Evolutionary conservation across 1,284 basidiomycete genomes (phyloP).

Genomic region (Vanrija pseudolonga): DNA sequence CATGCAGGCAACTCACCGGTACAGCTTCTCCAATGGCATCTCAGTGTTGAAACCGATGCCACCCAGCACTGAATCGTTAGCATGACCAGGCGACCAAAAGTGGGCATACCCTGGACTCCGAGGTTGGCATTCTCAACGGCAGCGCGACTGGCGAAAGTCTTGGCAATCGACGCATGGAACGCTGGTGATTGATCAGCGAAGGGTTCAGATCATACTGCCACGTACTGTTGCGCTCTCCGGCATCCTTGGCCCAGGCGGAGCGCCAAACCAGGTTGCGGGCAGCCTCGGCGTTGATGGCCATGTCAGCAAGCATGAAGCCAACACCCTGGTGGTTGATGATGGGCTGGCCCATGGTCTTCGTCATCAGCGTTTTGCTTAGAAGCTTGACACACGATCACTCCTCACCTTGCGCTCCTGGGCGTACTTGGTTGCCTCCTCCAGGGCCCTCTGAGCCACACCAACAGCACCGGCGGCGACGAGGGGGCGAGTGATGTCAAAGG

Average conservation of each 20-base stretch:
- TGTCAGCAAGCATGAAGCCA: slow-evolving; percentile 57
- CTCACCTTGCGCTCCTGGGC: slow-evolving; percentile 53
- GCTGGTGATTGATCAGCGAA: slow-evolving; percentile 27
- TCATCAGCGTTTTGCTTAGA: background rate
- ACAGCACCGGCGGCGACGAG: slow-evolving; percentile 56
- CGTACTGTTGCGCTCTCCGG: slow-evolving; percentile 52
- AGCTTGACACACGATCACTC: background rate
- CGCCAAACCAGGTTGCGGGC: slow-evolving; percentile 54
- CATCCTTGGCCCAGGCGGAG: slow-evolving; percentile 54
- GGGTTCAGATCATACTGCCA: background rate
- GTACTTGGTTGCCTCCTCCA: slow-evolving; percentile 56
- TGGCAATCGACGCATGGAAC: slow-evolving; percentile 57
- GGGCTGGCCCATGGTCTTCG: slow-evolving; percentile 55
- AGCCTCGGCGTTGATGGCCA: slow-evolving; percentile 55
- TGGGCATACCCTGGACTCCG: slow-evolving; percentile 49
- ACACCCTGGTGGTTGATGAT: slow-evolving; percentile 58
- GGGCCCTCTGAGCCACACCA: slow-evolving; percentile 55
- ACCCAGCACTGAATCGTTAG: slow-evolving; percentile 36
- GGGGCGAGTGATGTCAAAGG: slow-evolving; percentile 55
- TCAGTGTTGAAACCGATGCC: slow-evolving; percentile 57
- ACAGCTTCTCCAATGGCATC: slow-evolving; percentile 57
- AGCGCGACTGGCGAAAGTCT: slow-evolving; percentile 51
- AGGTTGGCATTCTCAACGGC: slow-evolving; percentile 53
- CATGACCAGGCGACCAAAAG: background rate
- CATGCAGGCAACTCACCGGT: slow-evolving; percentile 33